Percentiles rank a stretch among this genome's conserved stretches.
phyloP scores from a whole-genome alignment of 1,284 basidiomycete genomes.

The Rhizoctonia solani region DNA sequence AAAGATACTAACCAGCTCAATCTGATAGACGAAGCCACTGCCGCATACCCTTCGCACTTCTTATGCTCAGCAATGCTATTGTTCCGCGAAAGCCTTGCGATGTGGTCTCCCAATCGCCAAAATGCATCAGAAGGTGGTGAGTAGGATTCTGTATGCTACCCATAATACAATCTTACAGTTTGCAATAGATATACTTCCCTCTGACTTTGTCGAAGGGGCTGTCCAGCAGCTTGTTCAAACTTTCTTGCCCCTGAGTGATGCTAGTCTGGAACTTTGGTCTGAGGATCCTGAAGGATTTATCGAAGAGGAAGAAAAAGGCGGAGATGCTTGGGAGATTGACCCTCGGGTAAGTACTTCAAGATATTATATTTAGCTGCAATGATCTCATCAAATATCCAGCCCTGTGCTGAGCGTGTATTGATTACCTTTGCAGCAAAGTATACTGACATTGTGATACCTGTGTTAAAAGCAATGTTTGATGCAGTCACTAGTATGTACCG shows the following conservation, averaged over 20 bases:
- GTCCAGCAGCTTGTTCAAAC: slow-evolving; percentile 77
- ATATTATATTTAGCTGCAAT: neutral
- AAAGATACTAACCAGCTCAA: neutral
- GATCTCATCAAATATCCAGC: slow-evolving; percentile 51
- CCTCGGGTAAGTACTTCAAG: slow-evolving; percentile 63
- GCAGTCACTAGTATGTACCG: slow-evolving; percentile 61
- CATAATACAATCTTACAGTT: neutral
- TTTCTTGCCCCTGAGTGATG: slow-evolving; percentile 78
- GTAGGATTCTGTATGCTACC: slow-evolving; percentile 36
- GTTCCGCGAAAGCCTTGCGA: slow-evolving; percentile 80
- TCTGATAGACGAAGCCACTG: slow-evolving; percentile 53
- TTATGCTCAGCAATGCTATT: slow-evolving; percentile 85
- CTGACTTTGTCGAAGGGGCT: slow-evolving; percentile 76
- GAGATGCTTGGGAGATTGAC: slow-evolving; percentile 86
- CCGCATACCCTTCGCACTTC: slow-evolving; percentile 74
- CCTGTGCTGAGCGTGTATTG: slow-evolving; percentile 85
- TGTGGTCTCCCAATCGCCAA: slow-evolving; percentile 68
- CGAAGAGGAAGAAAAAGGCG: slow-evolving; percentile 80
- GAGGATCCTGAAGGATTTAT: slow-evolving; percentile 90
- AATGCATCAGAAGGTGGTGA: slow-evolving; percentile 68
- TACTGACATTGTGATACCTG: slow-evolving; percentile 69
- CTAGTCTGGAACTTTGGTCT: slow-evolving; percentile 79
- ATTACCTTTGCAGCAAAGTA: slow-evolving; percentile 79
- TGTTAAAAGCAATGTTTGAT: slow-evolving; percentile 64
- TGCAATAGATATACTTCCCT: slow-evolving; percentile 54